A percentile compares a stretch with the other conserved stretches of the same genome.
phyloP scores from a whole-genome alignment of 371 early-diverging fungal genomes.

The Coemansia sp. region DNA sequence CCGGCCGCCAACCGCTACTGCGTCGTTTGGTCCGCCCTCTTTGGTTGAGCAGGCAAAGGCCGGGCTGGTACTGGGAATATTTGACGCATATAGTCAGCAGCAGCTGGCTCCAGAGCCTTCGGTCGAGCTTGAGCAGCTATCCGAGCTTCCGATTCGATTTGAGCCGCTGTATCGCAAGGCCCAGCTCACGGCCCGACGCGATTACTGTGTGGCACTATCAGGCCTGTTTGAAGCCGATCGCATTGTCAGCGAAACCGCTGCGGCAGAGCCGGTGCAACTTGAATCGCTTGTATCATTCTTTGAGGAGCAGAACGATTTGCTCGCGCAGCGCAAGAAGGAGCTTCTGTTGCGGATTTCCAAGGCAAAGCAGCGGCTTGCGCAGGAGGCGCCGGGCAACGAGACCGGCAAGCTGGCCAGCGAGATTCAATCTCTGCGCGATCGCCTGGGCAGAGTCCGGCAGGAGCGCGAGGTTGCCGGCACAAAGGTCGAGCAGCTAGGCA shows the following conservation, averaged over 20 bases:
- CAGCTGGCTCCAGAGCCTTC: conserved; percentile 10
- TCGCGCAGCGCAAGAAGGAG: conserved; percentile 28
- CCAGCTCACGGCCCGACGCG: conserved; percentile 38
- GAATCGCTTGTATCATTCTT: conserved; percentile 11
- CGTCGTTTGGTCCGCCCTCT: neutral
- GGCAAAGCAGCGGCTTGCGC: conserved; percentile 24
- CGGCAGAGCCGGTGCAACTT: conserved; percentile 12
- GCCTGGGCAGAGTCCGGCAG: conserved; percentile 8
- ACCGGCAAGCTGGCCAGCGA: conserved; percentile 16
- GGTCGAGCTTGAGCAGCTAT: neutral
- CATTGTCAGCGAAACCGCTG: conserved; percentile 20
- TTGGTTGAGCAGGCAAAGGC: conserved; percentile 40
- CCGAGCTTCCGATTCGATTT: conserved; percentile 10
- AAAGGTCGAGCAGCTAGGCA: conserved; percentile 14
- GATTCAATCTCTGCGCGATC: conserved; percentile 21
- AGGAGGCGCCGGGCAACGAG: conserved; percentile 18
- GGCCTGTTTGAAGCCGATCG: conserved; percentile 42
- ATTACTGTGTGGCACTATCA: conserved; percentile 37
- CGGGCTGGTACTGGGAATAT: conserved; percentile 26
- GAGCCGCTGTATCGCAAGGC: conserved; percentile 41
- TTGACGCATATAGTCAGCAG: conserved; percentile 24
- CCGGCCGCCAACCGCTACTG: neutral
- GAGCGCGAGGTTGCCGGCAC: conserved; percentile 21
- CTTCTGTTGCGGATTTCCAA: conserved; percentile 31
- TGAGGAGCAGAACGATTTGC: conserved; percentile 19